Evolutionary conservation across 352 stramenopile species (phyloP).

Genomic region (Phytophthora pisi): DNA sequence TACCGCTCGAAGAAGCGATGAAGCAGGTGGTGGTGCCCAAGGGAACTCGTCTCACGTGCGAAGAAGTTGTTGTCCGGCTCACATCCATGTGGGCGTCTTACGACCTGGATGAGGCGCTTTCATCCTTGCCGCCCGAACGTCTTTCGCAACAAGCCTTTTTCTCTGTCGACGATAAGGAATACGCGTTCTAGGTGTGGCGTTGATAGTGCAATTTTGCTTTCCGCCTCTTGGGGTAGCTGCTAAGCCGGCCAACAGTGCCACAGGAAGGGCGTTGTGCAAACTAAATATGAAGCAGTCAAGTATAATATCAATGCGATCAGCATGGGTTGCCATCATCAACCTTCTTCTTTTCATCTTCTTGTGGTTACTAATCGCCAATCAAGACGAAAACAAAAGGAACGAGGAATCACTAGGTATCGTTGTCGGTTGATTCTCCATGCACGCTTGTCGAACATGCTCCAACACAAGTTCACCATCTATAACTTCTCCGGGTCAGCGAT

Average conservation of each 20-base stretch:
- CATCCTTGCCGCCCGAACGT: slow-evolving; percentile 50
- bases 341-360: too few relatives aligned
- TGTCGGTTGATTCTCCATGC: slow-evolving; percentile 9
- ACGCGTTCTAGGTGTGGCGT: slow-evolving; percentile 38
- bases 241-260: slow-evolving; percentile 26
- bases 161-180: slow-evolving; percentile 46
- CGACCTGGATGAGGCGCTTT: slow-evolving; percentile 61
- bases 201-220: slow-evolving; percentile 40
- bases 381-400: slow-evolving; percentile 9
- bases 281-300: slow-evolving; percentile 46
- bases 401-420: background rate
- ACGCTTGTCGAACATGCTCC: background rate
- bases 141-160: slow-evolving; percentile 57
- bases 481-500: slow-evolving; percentile 85
- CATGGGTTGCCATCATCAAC: background rate
- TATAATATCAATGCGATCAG: slow-evolving; percentile 38
- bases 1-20: slow-evolving; percentile 76
- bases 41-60: slow-evolving; percentile 59
- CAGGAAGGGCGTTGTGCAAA: slow-evolving; percentile 36
- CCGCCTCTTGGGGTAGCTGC: slow-evolving; percentile 26
- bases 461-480: slow-evolving; percentile 40
- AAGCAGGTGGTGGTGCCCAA: slow-evolving; percentile 78
- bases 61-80: slow-evolving; percentile 78
- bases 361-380: background rate
- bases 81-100: slow-evolving; percentile 85